Evolutionary conservation across 2,329 filamentous ascomycete genomes (phyloP), one percentile per base, ranked within the genome.

Genomic region (Thelonectria discophora): DNA sequence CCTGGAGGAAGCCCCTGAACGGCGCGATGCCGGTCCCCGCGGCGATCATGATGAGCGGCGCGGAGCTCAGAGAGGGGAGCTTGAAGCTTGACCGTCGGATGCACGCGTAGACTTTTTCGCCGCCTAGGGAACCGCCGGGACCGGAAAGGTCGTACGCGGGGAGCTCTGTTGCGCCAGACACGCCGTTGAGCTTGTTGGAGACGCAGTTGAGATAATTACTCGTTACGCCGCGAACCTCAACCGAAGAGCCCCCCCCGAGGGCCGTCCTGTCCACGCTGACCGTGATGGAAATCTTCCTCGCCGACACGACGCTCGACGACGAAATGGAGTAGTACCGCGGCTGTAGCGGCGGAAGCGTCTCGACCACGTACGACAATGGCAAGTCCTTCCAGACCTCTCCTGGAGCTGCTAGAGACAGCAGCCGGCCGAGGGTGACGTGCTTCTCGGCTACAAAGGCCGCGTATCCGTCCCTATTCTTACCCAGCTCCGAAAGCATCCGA

Each of bases 311-410:
- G 13, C 77, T 79, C 8, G 85, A 87, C 1, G 84, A 87, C 0
- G 86, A 88, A 60, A 88, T 88, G 7, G 83, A 86, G 72, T 89
- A 89, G 63, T 87, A 85, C 4, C 86, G 84, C 10, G 86, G 79
- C 12, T 84, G 64, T 5, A 45, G 18, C 17, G 10, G 3, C 4
- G 42, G 18, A 4, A 45, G 17, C 5, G 17, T 10, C 12, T 45
- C 42, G 42, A 21, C 18, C 17, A 45, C n/a, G 9, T 18, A 42
- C 7, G 39, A 6, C 39, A 42, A n/a, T 4, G 39, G 39, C 15
- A 42, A 24, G 1, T 64, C 52, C 1, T 58, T 50, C 71, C 73
- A 75, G 5, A 61, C 21, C 5, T 20, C 17, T 9, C 61, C 66
- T n/a, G 52, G 60, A 5, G 59, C 66, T 1, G 60, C 57, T 0